Percentiles rank a stretch among this genome's conserved stretches.
Evolutionary conservation across 2,329 filamentous ascomycete genomes (phyloP).

Genomic region (Epichloe typhina): DNA sequence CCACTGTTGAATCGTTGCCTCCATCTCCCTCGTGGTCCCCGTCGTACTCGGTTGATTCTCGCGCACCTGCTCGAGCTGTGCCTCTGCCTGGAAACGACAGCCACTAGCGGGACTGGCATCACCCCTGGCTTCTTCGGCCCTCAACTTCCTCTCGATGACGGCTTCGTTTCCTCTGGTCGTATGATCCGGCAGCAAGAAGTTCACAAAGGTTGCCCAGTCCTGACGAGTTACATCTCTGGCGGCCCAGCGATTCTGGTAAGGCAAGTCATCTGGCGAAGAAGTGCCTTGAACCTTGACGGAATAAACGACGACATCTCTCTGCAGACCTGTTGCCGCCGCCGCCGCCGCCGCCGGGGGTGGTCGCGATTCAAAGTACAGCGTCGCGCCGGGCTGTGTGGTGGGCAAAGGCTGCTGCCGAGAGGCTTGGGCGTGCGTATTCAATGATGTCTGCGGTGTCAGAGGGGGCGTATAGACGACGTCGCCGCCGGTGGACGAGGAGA

Average conservation of each 20-base stretch:
- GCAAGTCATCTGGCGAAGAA: conserved; percentile 30
- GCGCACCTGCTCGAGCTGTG: conserved; percentile 26
- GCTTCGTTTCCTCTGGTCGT: conserved; percentile 29
- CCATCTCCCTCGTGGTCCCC: conserved; percentile 17
- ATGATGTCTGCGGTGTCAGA: conserved; percentile 27
- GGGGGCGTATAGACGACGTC: conserved; percentile 37
- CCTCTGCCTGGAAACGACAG: conserved; percentile 22
- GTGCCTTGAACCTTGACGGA: conserved; percentile 20
- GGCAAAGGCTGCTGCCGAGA: not conserved
- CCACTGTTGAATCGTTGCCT: conserved; percentile 37
- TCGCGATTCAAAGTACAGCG: conserved; percentile 33
- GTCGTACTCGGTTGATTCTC: conserved; percentile 11
- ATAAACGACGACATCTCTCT: conserved; percentile 18
- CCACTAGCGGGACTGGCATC: conserved; percentile 15
- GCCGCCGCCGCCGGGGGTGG: conserved; percentile 16
- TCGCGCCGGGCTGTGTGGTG: conserved; percentile 9
- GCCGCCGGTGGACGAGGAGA: conserved; percentile 28
- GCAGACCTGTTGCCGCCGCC: not conserved
- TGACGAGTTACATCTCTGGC: conserved; percentile 32
- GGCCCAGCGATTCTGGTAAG: conserved; percentile 26
- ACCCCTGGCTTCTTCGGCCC: conserved; percentile 24
- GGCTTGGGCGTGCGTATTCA: conserved; percentile 5
- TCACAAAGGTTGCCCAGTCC: conserved; percentile 48
- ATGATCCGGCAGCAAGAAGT: conserved; percentile 40
- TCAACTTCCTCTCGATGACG: conserved; percentile 35